Percentiles rank a stretch among this genome's conserved stretches.
Conservation (phyloP, 257 asterid species). For the Ilex aquifolium region DNA sequence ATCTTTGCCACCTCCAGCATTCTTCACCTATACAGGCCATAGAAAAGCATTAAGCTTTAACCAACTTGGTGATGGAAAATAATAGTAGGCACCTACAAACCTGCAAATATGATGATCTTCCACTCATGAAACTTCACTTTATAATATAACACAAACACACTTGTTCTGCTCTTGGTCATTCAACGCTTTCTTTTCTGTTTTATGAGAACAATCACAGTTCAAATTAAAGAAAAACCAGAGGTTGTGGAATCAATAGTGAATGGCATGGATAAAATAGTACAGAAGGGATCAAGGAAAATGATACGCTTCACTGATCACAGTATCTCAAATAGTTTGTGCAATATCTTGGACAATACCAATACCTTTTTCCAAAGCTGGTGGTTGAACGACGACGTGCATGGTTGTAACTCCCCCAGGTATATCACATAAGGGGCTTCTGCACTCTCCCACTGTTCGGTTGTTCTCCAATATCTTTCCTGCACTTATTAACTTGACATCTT, state of each 20-base stretch:
- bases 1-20: constrained; percentile 6
- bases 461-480: constrained; percentile 87
- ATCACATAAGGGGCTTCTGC: constrained; percentile 69
- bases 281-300: no score
- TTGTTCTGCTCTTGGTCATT: constrained; percentile 44
- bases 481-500: constrained; percentile 76
- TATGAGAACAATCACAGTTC: background rate
- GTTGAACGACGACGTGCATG: constrained; percentile 86
- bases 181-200: constrained; percentile 48
- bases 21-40: constrained; percentile 19
- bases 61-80: background rate
- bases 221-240: background rate
- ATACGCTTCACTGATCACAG: no score
- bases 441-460: constrained; percentile 67
- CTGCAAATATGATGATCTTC: constrained; percentile 17
- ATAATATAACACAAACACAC: constrained; percentile 73
- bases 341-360: background rate
- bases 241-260: background rate
- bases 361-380: constrained; percentile 64
- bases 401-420: constrained; percentile 76
- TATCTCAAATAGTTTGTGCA: no score
- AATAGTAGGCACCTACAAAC: constrained; percentile 6
- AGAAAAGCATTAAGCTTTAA: constrained; percentile 2
- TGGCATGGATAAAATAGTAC: background rate
- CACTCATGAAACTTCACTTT: constrained; percentile 29